These are phyloP conservation scores for Nemania serpens DNA, from an alignment of 2,329 filamentous ascomycete species.

Conservation along the genomic window DNA sequence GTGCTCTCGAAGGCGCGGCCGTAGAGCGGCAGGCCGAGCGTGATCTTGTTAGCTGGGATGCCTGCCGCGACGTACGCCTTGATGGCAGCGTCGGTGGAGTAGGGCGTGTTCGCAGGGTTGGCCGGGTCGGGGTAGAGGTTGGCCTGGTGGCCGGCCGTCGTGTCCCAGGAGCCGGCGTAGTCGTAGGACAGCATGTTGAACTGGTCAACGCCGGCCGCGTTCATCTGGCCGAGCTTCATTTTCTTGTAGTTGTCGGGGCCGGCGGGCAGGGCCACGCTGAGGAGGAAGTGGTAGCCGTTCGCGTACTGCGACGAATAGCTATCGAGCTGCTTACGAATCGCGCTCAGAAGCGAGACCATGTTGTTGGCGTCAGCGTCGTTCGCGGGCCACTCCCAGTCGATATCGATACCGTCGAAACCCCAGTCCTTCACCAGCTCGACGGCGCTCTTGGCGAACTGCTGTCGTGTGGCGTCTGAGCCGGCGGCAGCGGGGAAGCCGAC, in stretches of 20 bases:
- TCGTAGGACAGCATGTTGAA: constrained; percentile 76
- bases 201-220: constrained; percentile 53
- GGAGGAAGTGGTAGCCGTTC: constrained; percentile 55
- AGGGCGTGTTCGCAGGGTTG: constrained; percentile 67
- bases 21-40: constrained; percentile 81
- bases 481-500: constrained; percentile 72
- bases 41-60: constrained; percentile 68
- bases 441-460: constrained; percentile 70
- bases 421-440: constrained; percentile 74
- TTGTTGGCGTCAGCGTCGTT: constrained; percentile 48
- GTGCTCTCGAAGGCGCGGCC: constrained; percentile 71
- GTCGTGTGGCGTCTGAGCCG: constrained; percentile 64
- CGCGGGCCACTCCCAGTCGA: constrained; percentile 50
- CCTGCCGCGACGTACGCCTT: constrained; percentile 66
- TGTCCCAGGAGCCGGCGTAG: constrained; percentile 71
- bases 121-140: constrained; percentile 66
- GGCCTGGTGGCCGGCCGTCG: constrained; percentile 67
- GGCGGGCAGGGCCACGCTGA: constrained; percentile 59
- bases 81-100: constrained; percentile 69
- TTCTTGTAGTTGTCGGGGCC: constrained; percentile 53
- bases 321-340: constrained; percentile 54
- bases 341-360: constrained; percentile 51
- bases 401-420: constrained; percentile 57
- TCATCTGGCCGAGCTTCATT: constrained; percentile 53
- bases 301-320: constrained; percentile 51